phyloP scores from a whole-genome alignment of 148 eudicot species.

The Dysphania ambrosioides region DNA sequence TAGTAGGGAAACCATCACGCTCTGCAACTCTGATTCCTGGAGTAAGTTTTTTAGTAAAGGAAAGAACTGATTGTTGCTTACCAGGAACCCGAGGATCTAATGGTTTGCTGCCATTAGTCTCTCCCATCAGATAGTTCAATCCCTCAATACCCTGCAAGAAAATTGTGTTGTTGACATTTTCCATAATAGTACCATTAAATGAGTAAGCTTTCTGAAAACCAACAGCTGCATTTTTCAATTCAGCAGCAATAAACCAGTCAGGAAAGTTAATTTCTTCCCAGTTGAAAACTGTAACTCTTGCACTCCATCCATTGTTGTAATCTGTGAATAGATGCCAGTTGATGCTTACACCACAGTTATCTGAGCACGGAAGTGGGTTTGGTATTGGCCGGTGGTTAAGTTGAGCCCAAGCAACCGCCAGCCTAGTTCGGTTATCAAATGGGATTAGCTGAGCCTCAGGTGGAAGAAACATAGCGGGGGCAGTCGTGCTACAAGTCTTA shows the following conservation, averaged over 20 bases:
- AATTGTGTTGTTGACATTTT: slow-evolving; percentile 45
- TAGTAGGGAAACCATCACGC: slow-evolving; percentile 61
- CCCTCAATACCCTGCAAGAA: slow-evolving; percentile 63
- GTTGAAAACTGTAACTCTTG: slow-evolving; percentile 60
- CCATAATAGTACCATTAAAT: slow-evolving; percentile 51
- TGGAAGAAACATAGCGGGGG: slow-evolving; percentile 82
- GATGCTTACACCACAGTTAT: slow-evolving; percentile 86
- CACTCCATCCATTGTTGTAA: slow-evolving; percentile 61
- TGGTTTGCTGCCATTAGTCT: slow-evolving; percentile 42
- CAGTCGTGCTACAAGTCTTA: slow-evolving; percentile 46
- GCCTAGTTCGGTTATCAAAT: slow-evolving; percentile 65
- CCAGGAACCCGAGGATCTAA: slow-evolving; percentile 68
- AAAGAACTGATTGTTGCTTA: slow-evolving; percentile 68
- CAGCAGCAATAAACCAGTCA: slow-evolving; percentile 66
- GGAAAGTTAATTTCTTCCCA: slow-evolving; percentile 54
- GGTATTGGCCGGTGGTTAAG: slow-evolving; percentile 58
- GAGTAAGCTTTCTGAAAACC: slow-evolving; percentile 82
- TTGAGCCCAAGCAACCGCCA: slow-evolving; percentile 68
- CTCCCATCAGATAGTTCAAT: slow-evolving; percentile 64
- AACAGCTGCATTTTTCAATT: slow-evolving; percentile 43
- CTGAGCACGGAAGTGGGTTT: slow-evolving; percentile 74
- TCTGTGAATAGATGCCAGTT: slow-evolving; percentile 76
- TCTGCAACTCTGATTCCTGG: slow-evolving; percentile 43
- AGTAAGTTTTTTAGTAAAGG: slow-evolving; percentile 52
- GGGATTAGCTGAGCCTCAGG: slow-evolving; percentile 84